These are phyloP conservation scores for Tagetes erecta DNA, from an alignment of 129 eudicot genomes.

Conservation along the genomic window DNA sequence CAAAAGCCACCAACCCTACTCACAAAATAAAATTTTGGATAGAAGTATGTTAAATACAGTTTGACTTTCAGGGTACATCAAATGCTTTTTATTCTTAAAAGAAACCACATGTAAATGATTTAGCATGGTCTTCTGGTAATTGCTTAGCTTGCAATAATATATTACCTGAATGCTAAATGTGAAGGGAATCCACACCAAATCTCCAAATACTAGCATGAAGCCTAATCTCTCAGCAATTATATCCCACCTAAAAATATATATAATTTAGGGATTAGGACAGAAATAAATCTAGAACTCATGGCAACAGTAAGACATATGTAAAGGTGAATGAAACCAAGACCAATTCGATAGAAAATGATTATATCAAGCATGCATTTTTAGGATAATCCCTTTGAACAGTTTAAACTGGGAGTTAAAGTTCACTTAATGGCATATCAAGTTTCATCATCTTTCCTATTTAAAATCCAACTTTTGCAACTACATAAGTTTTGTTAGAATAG, in stretches of 20 bases:
- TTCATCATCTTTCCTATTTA: background rate
- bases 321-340: conserved; percentile 5
- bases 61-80: conserved; percentile 22
- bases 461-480: background rate
- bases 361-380: conserved; percentile 11
- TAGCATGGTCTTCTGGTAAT: background rate
- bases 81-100: background rate
- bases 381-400: background rate
- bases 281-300: conserved; percentile 8
- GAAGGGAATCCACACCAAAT: conserved; percentile 96
- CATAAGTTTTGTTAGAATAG: background rate
- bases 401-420: background rate
- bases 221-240: conserved; percentile 98
- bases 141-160: conserved; percentile 5
- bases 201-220: conserved; percentile 98
- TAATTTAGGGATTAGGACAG: conserved; percentile 8
- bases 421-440: background rate
- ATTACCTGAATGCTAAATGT: conserved; percentile 97
- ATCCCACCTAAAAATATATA: conserved; percentile 75
- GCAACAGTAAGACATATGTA: conserved; percentile 10
- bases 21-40: conserved; percentile 14
- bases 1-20: conserved; percentile 97
- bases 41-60: background rate
- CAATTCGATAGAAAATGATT: background rate
- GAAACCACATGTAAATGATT: background rate